A percentile compares a stretch with the other conserved stretches of the same genome.
Evolutionary conservation across 805 yeast genomes (phyloP).

Genomic region (Starmera amethionina): DNA sequence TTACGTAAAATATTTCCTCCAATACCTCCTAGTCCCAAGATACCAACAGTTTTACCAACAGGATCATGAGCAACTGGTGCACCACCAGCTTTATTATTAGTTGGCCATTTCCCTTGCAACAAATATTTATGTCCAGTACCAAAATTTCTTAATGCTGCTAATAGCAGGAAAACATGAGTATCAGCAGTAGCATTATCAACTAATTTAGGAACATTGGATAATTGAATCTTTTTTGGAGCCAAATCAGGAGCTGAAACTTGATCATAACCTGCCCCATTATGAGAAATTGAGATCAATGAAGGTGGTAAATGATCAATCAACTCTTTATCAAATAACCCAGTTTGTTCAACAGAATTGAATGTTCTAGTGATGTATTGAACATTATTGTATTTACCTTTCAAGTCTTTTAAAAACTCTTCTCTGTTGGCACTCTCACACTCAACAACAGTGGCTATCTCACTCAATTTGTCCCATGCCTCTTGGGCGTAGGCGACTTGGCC

Average conservation of each 20-base stretch:
- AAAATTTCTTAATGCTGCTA: conserved; percentile 61
- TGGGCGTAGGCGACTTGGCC: conserved; percentile 54
- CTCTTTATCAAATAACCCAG: conserved; percentile 62
- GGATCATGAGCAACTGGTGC: conserved; percentile 68
- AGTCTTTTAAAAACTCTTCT: conserved; percentile 25
- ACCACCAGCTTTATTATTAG: conserved; percentile 41
- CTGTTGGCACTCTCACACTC: conserved; percentile 31
- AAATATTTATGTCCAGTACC: conserved; percentile 47
- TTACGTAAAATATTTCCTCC: conserved; percentile 74
- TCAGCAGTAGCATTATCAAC: conserved; percentile 69
- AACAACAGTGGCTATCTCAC: conserved; percentile 35
- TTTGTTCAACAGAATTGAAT: conserved; percentile 35
- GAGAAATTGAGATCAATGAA: conserved; percentile 42
- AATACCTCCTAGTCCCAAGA: conserved; percentile 84
- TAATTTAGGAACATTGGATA: conserved; percentile 57
- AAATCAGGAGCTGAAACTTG: conserved; percentile 53
- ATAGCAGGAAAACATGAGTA: conserved; percentile 51
- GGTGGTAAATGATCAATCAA: conserved; percentile 44
- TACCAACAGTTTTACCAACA: conserved; percentile 65
- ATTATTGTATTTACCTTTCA: conserved; percentile 21
- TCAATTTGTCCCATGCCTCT: conserved; percentile 54
- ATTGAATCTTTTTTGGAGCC: conserved; percentile 42
- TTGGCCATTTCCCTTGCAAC: conserved; percentile 54
- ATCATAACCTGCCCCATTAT: conserved; percentile 72
- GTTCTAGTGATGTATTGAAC: conserved; percentile 39